Evolutionary conservation across 257 asterid genomes (phyloP), one percentile per base, ranked within the genome.

Genomic region (Orobanche coerulescens): DNA sequence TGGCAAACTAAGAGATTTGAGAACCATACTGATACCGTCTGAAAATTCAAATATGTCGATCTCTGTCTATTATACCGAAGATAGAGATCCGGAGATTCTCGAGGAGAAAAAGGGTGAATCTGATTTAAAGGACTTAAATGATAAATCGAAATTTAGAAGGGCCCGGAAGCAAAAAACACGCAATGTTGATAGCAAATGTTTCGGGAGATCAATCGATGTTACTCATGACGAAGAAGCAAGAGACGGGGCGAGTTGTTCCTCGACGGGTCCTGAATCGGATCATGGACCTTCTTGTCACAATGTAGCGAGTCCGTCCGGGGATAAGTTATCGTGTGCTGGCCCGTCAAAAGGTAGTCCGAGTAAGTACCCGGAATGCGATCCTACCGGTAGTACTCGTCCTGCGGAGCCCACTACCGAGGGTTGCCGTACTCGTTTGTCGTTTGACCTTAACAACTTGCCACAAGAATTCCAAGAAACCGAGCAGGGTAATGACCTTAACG

Each of bases 1-100:
- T 18, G 81, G 73, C 18, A 79, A 53, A 55, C 47, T 82, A 58
- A 71, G 69, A 64, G 83, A 79, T 36, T 23, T 82, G 58, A 81
- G 68, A 52, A 58, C 77, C 58, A n/a, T n/a, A n/a, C n/a, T n/a
- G n/a, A 78, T 83, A 16, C 75, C 85, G 0, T 47, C 62, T 31
- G 80, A 73, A 47, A n/a, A 46, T 36, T 54, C 75, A 40, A 57
- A 25, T 51, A 31, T 26, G n/a, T 39, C 58, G 65, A 47, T 53
- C 54, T 30, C 70, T 43, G 43, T 15, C 37, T 40, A 43, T 13
- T 47, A 42, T 60, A 42, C 48, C 42, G 28, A 64, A 36, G 46
- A 26, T 44, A 62, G 13, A 37, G 49, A 43, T 31, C 34, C 22
- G 24, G 33, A 42, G 31, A 71, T n/a, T n/a, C n/a, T n/a, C n/a